Percentiles rank a stretch among this genome's conserved stretches.
These are phyloP conservation scores for Colletotrichum sp. DNA, from an alignment of 2,329 filamentous ascomycete genomes.

Conservation along the genomic window DNA sequence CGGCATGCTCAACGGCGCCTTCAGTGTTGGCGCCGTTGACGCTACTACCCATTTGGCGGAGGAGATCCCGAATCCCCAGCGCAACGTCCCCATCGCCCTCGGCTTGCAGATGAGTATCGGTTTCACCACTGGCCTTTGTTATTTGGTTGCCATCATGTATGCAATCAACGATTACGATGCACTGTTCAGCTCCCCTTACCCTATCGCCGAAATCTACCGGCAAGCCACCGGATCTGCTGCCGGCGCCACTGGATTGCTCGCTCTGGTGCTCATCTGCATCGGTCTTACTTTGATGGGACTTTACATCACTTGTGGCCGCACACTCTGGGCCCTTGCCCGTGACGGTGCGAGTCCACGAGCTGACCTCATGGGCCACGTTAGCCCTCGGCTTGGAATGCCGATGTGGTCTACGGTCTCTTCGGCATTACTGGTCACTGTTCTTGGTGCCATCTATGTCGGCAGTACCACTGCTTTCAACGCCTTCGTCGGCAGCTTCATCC, in stretches of 20 bases:
- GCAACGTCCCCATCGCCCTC: constrained; percentile 60
- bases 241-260: constrained; percentile 56
- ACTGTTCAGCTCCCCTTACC: constrained; percentile 56
- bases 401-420: constrained; percentile 55
- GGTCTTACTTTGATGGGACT: constrained; percentile 38
- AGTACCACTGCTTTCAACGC: constrained; percentile 70
- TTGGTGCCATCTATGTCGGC: constrained; percentile 71
- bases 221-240: constrained; percentile 59
- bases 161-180: constrained; percentile 61
- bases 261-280: constrained; percentile 44
- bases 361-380: constrained; percentile 30
- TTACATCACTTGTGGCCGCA: constrained; percentile 43
- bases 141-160: constrained; percentile 62
- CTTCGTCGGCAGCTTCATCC: constrained; percentile 59
- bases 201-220: constrained; percentile 70
- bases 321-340: constrained; percentile 45
- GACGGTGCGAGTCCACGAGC: constrained; percentile 43
- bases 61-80: constrained; percentile 60
- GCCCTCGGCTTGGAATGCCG: constrained; percentile 36
- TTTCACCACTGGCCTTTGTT: constrained; percentile 57
- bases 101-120: constrained; percentile 54
- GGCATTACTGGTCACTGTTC: constrained; percentile 48
- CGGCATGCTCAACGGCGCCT: constrained; percentile 68
- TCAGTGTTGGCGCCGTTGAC: constrained; percentile 70
- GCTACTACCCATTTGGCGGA: constrained; percentile 69